Base-by-base conservation (phyloP, 495 filamentous ascomycete genomes). In the Wilcoxina mikolae region DNA sequence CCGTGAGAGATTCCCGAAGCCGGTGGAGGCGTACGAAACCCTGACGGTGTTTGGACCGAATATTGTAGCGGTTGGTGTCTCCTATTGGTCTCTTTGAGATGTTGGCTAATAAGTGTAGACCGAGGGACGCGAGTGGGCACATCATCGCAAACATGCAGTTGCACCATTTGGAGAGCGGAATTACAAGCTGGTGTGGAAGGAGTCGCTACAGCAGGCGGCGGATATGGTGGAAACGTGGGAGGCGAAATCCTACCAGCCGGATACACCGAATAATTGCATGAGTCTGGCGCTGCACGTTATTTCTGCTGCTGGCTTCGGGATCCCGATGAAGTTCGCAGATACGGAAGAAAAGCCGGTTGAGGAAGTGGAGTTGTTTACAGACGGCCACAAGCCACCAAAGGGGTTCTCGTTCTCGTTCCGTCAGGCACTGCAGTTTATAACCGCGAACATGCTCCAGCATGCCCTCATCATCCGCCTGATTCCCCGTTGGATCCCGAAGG, bases 141-240 rank as follows among this genome's bases (percentile, higher is more conserved):
- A 68, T 7, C 71, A 74, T 26, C 58, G 72, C 1, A 68, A 66
- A 49, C 46, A 69, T 11, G 67, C 68, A 1, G 63, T 70, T 0
- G 53, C 67, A 0, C 65, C 66, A 0, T 74, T 75, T 53, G 74
- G 72, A 45, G 71, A 75, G 54, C 59, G 59, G 0, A 74, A 61
- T 44, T 74, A 67, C 52, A 55, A 50, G 0, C 52, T 70, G 4
- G 70, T 74, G 2, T 74, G 72, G 73, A 44, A 46, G 0, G 72
- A 74, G 58, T 59, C 67, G 1, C 12, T 73, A 0, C 59, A 58
- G 0, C 71, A 74, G 53, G 65, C 70, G 0, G 50, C 56, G 15
- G 64, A 65, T 4, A 70, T 74, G 69, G 38, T 71, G 2, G n/a
- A 59, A 3, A 66, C 50, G 5, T 76, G 72, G 72, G 51, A 31